Conservation (phyloP, 306 rosid genomes). For the Castanea mollissima region DNA sequence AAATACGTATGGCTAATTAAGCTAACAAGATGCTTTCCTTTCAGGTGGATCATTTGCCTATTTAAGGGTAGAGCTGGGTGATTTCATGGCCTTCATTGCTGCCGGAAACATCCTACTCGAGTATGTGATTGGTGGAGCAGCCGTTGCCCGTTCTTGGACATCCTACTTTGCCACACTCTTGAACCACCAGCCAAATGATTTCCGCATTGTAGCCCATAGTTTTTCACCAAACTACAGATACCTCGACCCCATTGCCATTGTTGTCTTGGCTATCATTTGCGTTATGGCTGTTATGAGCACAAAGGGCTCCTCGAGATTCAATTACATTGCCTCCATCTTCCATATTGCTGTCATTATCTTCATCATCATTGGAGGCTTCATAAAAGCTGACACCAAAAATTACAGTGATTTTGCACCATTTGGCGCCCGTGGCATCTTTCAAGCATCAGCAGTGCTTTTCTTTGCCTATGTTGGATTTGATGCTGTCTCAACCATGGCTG, state of each 20-base stretch:
- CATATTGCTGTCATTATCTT: conserved; percentile 55
- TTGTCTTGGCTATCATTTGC: conserved; percentile 37
- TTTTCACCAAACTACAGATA: conserved; percentile 27
- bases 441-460: conserved; percentile 73
- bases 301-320: conserved; percentile 77
- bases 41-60: conserved; percentile 87
- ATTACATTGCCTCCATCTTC: conserved; percentile 66
- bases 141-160: conserved; percentile 84
- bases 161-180: conserved; percentile 80
- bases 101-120: conserved; percentile 85
- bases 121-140: conserved; percentile 60
- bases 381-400: conserved; percentile 55
- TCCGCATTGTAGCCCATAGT: conserved; percentile 42
- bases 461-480: conserved; percentile 87
- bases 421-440: conserved; percentile 51
- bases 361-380: conserved; percentile 71
- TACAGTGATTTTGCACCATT: conserved; percentile 33
- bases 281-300: conserved; percentile 63
- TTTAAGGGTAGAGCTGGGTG: conserved; percentile 79
- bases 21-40: no score
- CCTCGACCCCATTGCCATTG: conserved; percentile 75
- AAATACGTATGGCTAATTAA: no score
- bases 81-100: conserved; percentile 72
- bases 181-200: conserved; percentile 43
- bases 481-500: conserved; percentile 81